A percentile compares a stretch with the other conserved stretches of the same genome.
Evolutionary conservation across 2,329 filamentous ascomycete species (phyloP).

Genomic region (Drechslerella coelobrocha): DNA sequence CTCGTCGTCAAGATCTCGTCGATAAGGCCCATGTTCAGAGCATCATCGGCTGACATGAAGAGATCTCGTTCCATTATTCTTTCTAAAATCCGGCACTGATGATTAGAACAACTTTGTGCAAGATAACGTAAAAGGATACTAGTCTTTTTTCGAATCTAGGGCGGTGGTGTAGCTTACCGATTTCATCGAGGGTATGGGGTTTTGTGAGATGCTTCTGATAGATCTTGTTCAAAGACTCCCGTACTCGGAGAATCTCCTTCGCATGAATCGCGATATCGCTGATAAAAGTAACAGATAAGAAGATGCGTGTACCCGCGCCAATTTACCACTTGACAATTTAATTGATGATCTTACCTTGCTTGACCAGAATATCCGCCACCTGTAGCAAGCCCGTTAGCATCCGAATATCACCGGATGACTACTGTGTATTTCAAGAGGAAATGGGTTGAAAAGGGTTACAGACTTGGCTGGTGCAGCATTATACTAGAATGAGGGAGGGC

Average conservation of each 20-base stretch:
- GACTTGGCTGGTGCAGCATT: constrained; percentile 91
- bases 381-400: constrained; percentile 30
- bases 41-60: constrained; percentile 88
- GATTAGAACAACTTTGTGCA: too few relatives aligned
- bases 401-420: not conserved
- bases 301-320: constrained; percentile 7
- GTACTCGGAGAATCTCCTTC: constrained; percentile 88
- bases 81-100: too few relatives aligned
- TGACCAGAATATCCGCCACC: constrained; percentile 68
- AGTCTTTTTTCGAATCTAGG: too few relatives aligned
- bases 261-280: constrained; percentile 93
- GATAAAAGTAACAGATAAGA: constrained; percentile 2
- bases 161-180: constrained; percentile 58
- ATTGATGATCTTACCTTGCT: constrained; percentile 59
- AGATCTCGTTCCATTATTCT: constrained; percentile 97
- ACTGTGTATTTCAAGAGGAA: not conserved
- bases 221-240: constrained; percentile 86
- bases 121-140: not conserved
- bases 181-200: constrained; percentile 76
- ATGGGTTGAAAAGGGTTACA: constrained; percentile 15
- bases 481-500: constrained; percentile 91
- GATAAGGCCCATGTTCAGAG: constrained; percentile 85
- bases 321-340: not conserved
- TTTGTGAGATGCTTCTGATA: constrained; percentile 85
- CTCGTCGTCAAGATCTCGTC: constrained; percentile 79